These are phyloP conservation scores for Camellia lanceoleosa DNA, from an alignment of 148 eudicot species.

Conservation along the genomic window DNA sequence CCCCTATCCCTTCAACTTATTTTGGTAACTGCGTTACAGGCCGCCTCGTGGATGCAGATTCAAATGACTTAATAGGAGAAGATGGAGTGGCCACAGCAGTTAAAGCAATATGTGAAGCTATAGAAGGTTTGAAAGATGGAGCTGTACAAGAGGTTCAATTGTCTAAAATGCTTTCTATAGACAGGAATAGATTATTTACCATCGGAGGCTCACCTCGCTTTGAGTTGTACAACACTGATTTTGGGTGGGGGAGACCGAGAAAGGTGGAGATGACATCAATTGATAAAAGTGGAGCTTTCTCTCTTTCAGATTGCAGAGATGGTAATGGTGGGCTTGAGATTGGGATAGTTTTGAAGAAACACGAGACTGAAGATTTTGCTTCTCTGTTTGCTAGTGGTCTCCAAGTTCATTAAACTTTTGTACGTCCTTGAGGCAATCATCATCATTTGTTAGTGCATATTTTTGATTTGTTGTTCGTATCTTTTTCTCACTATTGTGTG, in stretches of 20 bases:
- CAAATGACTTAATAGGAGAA: slow-evolving; percentile 1
- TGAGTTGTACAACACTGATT: slow-evolving; percentile 10
- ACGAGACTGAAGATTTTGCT: slow-evolving; percentile 8
- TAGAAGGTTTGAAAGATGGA: background rate
- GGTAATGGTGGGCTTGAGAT: slow-evolving; percentile 13
- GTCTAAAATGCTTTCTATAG: too few species aligned
- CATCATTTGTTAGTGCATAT: too few species aligned
- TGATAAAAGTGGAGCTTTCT: background rate
- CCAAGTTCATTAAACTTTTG: too few species aligned
- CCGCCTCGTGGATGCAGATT: background rate
- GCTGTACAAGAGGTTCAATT: background rate
- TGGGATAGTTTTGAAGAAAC: slow-evolving; percentile 4
- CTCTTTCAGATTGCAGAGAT: slow-evolving; percentile 11
- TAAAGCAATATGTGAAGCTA: background rate
- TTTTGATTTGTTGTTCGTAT: too few species aligned
- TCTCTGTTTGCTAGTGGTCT: slow-evolving; percentile 4
- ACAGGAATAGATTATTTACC: too few species aligned
- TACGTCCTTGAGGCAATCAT: too few species aligned
- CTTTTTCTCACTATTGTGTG: too few species aligned
- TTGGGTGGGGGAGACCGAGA: slow-evolving; percentile 14
- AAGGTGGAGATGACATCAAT: slow-evolving; percentile 10
- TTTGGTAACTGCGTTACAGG: slow-evolving; percentile 13
- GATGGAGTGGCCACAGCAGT: slow-evolving; percentile 13
- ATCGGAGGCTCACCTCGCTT: slow-evolving; percentile 14
- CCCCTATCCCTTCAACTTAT: slow-evolving; percentile 1